These are phyloP conservation scores for Metschnikowia kunwiensis DNA, from an alignment of 805 yeast genomes.

Conservation along the genomic window DNA sequence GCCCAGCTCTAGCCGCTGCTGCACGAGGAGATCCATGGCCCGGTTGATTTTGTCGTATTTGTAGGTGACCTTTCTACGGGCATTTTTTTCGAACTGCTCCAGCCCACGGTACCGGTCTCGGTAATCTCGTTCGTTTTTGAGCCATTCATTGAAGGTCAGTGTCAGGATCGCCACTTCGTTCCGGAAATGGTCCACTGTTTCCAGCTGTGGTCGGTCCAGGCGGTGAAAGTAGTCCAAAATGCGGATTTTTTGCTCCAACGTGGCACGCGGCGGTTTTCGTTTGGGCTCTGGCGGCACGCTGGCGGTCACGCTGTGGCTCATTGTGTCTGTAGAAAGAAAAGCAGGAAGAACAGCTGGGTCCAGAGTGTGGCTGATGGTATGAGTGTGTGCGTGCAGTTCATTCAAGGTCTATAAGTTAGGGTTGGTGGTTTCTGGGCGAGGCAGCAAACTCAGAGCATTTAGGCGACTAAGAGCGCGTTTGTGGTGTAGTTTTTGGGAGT, in stretches of 20 bases:
- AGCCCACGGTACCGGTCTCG: slow-evolving; percentile 42
- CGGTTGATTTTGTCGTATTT: slow-evolving; percentile 57
- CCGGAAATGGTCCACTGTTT: slow-evolving; percentile 52
- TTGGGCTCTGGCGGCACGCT: too few species aligned
- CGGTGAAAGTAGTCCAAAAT: slow-evolving; percentile 50
- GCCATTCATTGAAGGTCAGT: slow-evolving; percentile 60
- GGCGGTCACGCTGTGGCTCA: too few species aligned
- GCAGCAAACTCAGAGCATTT: too few species aligned
- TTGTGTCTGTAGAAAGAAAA: too few species aligned
- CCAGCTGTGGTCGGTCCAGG: slow-evolving; percentile 52
- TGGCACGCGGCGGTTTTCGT: slow-evolving; percentile 45
- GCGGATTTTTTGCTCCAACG: slow-evolving; percentile 56
- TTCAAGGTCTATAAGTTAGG: too few species aligned
- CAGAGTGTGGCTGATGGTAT: too few species aligned
- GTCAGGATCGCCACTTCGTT: slow-evolving; percentile 54
- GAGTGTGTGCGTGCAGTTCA: too few species aligned
- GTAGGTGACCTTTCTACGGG: slow-evolving; percentile 39
- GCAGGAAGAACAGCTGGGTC: too few species aligned
- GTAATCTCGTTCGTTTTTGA: slow-evolving; percentile 50
- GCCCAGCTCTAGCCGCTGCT: slow-evolving; percentile 39
- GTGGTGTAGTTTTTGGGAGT: too few species aligned
- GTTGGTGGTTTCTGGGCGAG: too few species aligned
- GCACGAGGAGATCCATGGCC: slow-evolving; percentile 56
- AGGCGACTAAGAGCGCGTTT: too few species aligned
- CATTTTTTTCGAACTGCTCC: slow-evolving; percentile 29